Base-by-base conservation (phyloP, 805 yeast species). In the Wickerhamomyces bovis region DNA sequence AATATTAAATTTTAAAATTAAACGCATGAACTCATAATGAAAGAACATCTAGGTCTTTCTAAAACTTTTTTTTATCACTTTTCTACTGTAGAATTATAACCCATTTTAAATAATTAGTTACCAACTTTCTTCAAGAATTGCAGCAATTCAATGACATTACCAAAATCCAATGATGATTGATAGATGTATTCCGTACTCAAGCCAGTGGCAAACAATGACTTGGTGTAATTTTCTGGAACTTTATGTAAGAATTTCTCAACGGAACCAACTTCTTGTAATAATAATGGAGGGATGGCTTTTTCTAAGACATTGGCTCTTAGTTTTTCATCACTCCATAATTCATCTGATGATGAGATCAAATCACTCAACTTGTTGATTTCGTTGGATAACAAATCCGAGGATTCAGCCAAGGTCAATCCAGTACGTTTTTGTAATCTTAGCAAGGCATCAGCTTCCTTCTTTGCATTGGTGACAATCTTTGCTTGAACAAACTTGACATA, bases 291-390 rank as follows among this genome's bases (percentile, higher is more conserved):
- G 50, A 92, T 78, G 4, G 95, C 85, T 55, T 83, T 85, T 21
- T 73, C 60, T 55, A 94, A 75, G 18, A 92, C 84, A 19, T 80
- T 81, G 60, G 86, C 80, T 67, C 96, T 79, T 72, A 94, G 83
- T 43, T 67, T 73, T 10, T 69, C 67, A 63, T 94, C 97, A 54
- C 83, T 85, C 56, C 78, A 76, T 95, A 97, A 89, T 59, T 94
- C 73, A 62, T 85, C 90, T 56, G 94, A 83, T 41, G 78, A 75
- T 33, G 94, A 83, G 58, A 92, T 77, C 69, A 89, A 95, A 62
- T 88, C 96, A 43, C 83, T 86, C 55, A 90, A 75, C 55, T 84
- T 81, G 67, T 89, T 90, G 64, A 90, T 90, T 28, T 95, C 83
- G 50, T 75, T 73, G 8, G 96, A 87, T 46, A 90, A 73, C 56